Base-by-base conservation (phyloP, 441 rosid genomes). In the Mallotus japonicus region DNA sequence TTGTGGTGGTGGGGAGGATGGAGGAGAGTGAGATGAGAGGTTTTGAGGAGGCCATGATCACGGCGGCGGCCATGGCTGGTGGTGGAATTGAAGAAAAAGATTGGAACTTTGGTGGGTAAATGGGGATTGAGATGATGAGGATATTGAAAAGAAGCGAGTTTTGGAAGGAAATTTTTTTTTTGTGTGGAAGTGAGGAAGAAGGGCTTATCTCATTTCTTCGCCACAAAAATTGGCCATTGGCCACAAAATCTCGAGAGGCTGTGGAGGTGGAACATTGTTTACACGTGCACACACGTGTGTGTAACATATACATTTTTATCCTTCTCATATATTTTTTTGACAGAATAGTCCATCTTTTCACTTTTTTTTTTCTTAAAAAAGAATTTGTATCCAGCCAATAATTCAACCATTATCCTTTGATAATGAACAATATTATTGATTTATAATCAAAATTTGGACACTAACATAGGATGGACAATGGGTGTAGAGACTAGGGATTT, bases 1-100 rank as follows among this genome's bases (percentile, higher is more conserved):
- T 57, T 37, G 15, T 28, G 72, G 62, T 72, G 67, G 78, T 61
- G 67, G 51, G 82, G 73, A 56, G 83, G 71, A 79, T 77, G 64
- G 81, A 63, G 19, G 83, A 37, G 32, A 74, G 55, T 24, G 79
- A 37, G 83, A 87, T 70, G 19, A 87, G 22, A 53, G 92, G 92
- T 81, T 90, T 93, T 71, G 92, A 79, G 62, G 96, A 83, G 55
- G 96, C 96, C 91, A 90, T 82, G 62, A 90, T 86, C 80, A 87
- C 74, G 81, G 81, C 87, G 74, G 92, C 85, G 75, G 96, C 98
- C 98, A 93, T 91, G 78, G 85, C 85, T 47, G 75, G 46, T 70
- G 74, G 17, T 24, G 9, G 64, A 64, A 57, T 24, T 15, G 13
- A 57, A 24, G 46, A 58, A 15, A 14, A 62, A 62, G 49, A 59